Conservation (phyloP, 1,284 basidiomycete genomes). For the Marasmius tenuissimus region DNA sequence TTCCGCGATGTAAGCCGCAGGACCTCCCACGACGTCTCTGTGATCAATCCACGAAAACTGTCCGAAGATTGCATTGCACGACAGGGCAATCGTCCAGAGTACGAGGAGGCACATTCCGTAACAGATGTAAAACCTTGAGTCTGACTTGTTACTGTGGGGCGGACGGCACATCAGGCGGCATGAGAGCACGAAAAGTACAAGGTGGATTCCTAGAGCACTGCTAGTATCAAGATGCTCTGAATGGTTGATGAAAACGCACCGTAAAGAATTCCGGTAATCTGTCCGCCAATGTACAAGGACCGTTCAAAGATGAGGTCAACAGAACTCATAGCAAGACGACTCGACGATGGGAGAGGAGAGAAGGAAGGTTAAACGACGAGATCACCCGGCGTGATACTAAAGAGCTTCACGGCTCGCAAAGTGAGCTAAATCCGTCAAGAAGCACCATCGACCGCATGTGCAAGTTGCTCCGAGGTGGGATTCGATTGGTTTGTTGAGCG, state of each 20-base stretch:
- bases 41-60: slow-evolving; percentile 27
- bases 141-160: neutral
- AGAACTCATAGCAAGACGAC: neutral
- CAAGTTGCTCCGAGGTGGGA: too few relatives aligned
- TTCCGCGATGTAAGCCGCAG: slow-evolving; percentile 19
- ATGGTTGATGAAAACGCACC: slow-evolving; percentile 13
- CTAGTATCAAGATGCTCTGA: neutral
- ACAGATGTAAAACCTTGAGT: slow-evolving; percentile 20
- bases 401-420: too few relatives aligned
- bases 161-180: slow-evolving; percentile 18
- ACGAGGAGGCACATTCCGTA: slow-evolving; percentile 22
- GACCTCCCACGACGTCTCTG: slow-evolving; percentile 25
- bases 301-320: slow-evolving; percentile 21
- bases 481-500: too few relatives aligned
- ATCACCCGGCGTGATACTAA: too few relatives aligned
- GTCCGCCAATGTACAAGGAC: slow-evolving; percentile 25
- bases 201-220: slow-evolving; percentile 20
- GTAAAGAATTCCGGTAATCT: slow-evolving; percentile 26
- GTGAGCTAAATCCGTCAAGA: too few relatives aligned
- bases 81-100: slow-evolving; percentile 23
- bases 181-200: slow-evolving; percentile 22
- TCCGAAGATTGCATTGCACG: slow-evolving; percentile 23
- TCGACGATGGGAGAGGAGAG: too few relatives aligned
- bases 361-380: too few relatives aligned
- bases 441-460: too few relatives aligned